Conservation (phyloP, 1,284 basidiomycete species). For the Peniophora sp. region DNA sequence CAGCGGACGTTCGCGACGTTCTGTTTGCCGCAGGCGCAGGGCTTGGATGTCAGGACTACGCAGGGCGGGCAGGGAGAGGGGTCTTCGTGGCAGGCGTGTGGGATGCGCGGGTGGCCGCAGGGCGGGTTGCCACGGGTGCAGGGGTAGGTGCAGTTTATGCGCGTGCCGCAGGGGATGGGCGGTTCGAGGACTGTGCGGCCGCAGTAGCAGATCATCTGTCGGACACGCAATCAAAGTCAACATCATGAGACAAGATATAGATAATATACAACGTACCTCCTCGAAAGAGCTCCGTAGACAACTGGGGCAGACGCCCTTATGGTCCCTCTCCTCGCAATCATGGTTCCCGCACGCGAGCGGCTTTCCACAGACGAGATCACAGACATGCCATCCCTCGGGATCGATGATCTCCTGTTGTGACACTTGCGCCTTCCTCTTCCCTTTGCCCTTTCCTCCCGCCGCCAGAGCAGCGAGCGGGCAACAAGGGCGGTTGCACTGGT, state of each 20-base stretch:
- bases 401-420: constrained; percentile 33
- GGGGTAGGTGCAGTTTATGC: constrained; percentile 69
- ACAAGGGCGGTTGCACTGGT: constrained; percentile 76
- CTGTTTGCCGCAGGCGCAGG: constrained; percentile 86
- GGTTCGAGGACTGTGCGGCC: constrained; percentile 65
- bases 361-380: constrained; percentile 73
- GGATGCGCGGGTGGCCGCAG: constrained; percentile 75
- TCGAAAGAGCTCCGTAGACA: constrained; percentile 86
- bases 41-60: constrained; percentile 66
- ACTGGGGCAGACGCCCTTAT: constrained; percentile 71
- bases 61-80: constrained; percentile 73
- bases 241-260: too few species aligned
- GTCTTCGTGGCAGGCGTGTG: constrained; percentile 76
- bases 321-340: constrained; percentile 70
- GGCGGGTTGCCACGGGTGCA: constrained; percentile 64
- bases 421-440: constrained; percentile 44
- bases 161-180: constrained; percentile 73
- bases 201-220: constrained; percentile 71
- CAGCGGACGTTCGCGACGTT: constrained; percentile 64
- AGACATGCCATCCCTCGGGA: constrained; percentile 66
- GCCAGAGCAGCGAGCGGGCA: constrained; percentile 76
- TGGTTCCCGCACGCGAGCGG: constrained; percentile 70
- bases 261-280: constrained; percentile 56
- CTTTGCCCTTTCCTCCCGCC: constrained; percentile 42
- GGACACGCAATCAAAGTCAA: constrained; percentile 5